Percentiles rank a stretch among this genome's conserved stretches.
phyloP scores from a whole-genome alignment of 768 basidiomycete species.

The Hericium rajendrae region DNA sequence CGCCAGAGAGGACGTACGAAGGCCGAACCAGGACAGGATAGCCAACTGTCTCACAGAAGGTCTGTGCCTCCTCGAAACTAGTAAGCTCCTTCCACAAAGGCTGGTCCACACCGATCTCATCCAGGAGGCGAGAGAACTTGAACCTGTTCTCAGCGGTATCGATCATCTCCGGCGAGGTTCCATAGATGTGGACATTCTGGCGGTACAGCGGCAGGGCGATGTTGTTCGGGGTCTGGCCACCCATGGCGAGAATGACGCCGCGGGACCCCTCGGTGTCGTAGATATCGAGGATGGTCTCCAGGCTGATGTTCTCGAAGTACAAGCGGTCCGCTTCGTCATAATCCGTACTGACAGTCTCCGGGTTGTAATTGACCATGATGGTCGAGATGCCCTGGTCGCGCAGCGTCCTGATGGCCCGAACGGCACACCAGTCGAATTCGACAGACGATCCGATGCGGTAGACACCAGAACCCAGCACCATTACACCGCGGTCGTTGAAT shows the following conservation, averaged over 20 bases:
- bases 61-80: slow-evolving; percentile 75
- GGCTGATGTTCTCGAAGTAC: slow-evolving; percentile 97
- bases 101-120: slow-evolving; percentile 98
- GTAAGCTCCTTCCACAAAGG: slow-evolving; percentile 96
- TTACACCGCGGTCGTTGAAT: slow-evolving; percentile 88
- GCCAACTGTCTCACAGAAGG: slow-evolving; percentile 88
- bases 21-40: slow-evolving; percentile 96
- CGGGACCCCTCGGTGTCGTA: slow-evolving; percentile 85
- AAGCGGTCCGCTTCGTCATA: slow-evolving; percentile 98
- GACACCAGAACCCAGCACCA: slow-evolving; percentile 96
- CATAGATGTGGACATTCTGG: slow-evolving; percentile 97
- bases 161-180: slow-evolving; percentile 98
- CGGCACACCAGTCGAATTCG: slow-evolving; percentile 99
- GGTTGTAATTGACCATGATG: slow-evolving; percentile 99
- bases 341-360: slow-evolving; percentile 97
- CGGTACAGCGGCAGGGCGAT: slow-evolving; percentile 93
- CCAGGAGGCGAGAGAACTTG: slow-evolving; percentile 97
- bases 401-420: slow-evolving; percentile 90
- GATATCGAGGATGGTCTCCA: slow-evolving; percentile 95
- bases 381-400: slow-evolving; percentile 92
- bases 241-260: slow-evolving; percentile 95
- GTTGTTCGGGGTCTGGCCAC: slow-evolving; percentile 98
- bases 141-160: slow-evolving; percentile 98
- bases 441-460: slow-evolving; percentile 99
- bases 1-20: slow-evolving; percentile 98